phyloP scores from a whole-genome alignment of 257 asterid species.

The Solanum chilense region DNA sequence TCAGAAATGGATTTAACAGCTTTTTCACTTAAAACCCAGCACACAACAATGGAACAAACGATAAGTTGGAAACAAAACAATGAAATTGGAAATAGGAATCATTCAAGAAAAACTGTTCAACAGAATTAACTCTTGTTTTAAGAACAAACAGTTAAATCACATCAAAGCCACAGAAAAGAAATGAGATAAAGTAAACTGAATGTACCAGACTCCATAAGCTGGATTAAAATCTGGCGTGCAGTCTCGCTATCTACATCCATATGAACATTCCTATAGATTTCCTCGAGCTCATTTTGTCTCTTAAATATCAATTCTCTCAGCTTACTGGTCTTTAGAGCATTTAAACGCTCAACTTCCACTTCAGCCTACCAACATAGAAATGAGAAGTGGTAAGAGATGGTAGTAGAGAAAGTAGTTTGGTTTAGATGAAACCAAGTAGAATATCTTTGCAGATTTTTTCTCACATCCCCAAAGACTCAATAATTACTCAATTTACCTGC shows the following conservation, averaged over 20 bases:
- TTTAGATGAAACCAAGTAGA: neutral
- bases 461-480: neutral
- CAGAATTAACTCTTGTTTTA: neutral
- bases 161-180: neutral
- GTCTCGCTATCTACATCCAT: constrained; percentile 50
- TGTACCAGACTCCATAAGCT: constrained; percentile 49
- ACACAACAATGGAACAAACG: neutral
- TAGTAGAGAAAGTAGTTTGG: neutral
- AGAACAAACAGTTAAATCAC: neutral
- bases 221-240: constrained; percentile 31
- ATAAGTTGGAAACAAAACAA: neutral
- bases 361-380: constrained; percentile 33
- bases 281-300: constrained; percentile 67
- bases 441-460: neutral
- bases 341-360: constrained; percentile 51
- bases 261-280: constrained; percentile 48
- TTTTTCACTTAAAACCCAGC: neutral
- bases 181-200: neutral
- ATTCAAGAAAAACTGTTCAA: neutral
- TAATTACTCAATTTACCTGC: constrained; percentile 31
- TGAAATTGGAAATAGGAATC: neutral
- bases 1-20: neutral
- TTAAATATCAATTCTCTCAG: constrained; percentile 60
- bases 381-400: neutral
- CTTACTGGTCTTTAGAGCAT: constrained; percentile 50